Conservation (phyloP, 139 green algal genomes). For the Coelastrella sp. region DNA sequence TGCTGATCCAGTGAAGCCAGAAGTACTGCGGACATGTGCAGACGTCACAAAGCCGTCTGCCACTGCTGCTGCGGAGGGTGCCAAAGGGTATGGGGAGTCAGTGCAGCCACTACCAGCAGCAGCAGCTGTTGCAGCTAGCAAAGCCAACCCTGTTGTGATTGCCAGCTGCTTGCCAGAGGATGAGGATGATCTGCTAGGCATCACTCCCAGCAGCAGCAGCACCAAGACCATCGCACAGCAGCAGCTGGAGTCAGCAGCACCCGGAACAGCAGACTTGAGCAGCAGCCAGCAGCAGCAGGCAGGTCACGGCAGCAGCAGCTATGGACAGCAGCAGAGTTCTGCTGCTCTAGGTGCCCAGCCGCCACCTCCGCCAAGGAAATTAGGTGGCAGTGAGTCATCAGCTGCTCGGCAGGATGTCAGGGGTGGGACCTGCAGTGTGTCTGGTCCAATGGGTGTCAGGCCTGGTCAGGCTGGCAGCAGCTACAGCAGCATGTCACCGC, state of each 20-base stretch:
- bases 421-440: background rate
- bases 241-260: background rate
- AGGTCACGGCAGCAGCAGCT: background rate
- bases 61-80: background rate
- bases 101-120: background rate
- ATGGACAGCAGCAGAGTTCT: slow-evolving; percentile 2
- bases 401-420: background rate
- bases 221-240: background rate
- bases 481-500: background rate
- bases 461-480: background rate
- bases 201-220: slow-evolving; percentile 38
- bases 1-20: background rate
- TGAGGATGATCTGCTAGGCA: slow-evolving; percentile 38
- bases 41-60: background rate
- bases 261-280: background rate
- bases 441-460: background rate
- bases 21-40: background rate
- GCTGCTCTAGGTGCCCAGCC: background rate
- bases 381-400: background rate
- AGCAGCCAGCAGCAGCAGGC: background rate
- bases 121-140: background rate
- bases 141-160: slow-evolving; percentile 17
- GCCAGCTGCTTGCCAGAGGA: slow-evolving; percentile 39
- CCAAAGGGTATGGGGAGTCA: background rate
- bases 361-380: slow-evolving; percentile 11